Evolutionary conservation across 2,329 filamentous ascomycete genomes (phyloP), one percentile per base, ranked within the genome.

Genomic region (Ophiocordyceps sinensis): DNA sequence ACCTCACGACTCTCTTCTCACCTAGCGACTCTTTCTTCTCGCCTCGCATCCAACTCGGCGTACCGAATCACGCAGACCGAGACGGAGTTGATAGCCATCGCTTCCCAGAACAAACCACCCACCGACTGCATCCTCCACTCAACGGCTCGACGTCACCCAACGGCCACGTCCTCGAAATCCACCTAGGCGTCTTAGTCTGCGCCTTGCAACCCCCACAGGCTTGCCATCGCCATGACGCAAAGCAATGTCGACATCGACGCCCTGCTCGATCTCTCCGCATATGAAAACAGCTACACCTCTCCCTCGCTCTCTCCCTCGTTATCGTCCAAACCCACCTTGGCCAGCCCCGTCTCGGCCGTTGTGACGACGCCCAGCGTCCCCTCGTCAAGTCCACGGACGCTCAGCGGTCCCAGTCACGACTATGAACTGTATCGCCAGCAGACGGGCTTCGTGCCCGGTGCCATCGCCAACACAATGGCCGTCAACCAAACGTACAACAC

Each of bases 371-470:
- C 75, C n/a, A 63, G 68, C 30, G 60, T 79, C 43, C 60, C 75
- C 15, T 61, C 72, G 8, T 60, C 72, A 6, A 64, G 68, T 41
- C 73, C 80, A 46, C 71, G 74, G 28, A 76, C 71, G 17, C 75
- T 88, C 55, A 79, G 77, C 38, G 85, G 79, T 30, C 89, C 91
- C 9, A 94, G 86, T 61, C 88, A 95, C 66, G 85, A 94, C 63
- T 96, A 96, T 69, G 85, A 87, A 54, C 79, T 85, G 56, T 93
- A 95, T 68, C 85, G 86, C 66, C 91, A 98, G 60, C 88, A 95
- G 67, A 95, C 91, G 4, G 87, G 88, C 47, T 79, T 95, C 28
- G 85, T 91, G 0, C 81, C 85, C 1, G 87, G 87, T 46, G 88
- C 86, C 40, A 68, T 91, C 47, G 79, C 82, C 35, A 84, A 77